These are phyloP conservation scores for Pseudozyma pruni DNA, from an alignment of 1,284 basidiomycete species.

Conservation along the genomic window DNA sequence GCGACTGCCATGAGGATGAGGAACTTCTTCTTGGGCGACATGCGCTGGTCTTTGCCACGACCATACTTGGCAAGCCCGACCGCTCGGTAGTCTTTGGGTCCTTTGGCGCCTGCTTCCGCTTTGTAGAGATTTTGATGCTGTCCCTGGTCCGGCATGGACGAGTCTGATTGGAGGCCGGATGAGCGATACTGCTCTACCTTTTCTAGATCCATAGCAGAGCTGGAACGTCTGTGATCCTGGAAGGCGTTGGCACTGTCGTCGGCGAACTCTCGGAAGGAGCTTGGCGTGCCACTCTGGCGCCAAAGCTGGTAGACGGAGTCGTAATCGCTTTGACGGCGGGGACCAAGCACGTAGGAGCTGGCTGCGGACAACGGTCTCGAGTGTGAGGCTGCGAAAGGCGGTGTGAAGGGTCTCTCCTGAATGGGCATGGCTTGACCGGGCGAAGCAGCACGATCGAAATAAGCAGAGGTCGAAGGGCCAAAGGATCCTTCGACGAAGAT, in stretches of 20 bases:
- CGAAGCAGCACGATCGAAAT: constrained; percentile 6
- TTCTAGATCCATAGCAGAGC: constrained; percentile 21
- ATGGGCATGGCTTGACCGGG: constrained; percentile 6
- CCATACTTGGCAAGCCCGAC: constrained; percentile 48
- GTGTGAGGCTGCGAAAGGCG: constrained; percentile 15
- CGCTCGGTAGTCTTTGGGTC: constrained; percentile 45
- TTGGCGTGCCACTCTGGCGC: constrained; percentile 30
- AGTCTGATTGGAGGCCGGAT: constrained; percentile 2
- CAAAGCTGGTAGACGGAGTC: constrained; percentile 54
- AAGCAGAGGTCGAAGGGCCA: constrained; percentile 12
- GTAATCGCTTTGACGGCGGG: constrained; percentile 44
- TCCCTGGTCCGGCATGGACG: neutral
- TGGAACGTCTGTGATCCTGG: constrained; percentile 10
- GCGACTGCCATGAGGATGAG: constrained; percentile 40
- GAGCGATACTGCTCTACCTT: constrained; percentile 39
- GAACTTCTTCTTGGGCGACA: constrained; percentile 39
- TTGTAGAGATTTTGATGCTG: constrained; percentile 10
- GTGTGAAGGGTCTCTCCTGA: constrained; percentile 23
- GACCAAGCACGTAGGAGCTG: constrained; percentile 43
- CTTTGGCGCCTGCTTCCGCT: constrained; percentile 30
- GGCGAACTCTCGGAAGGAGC: constrained; percentile 21
- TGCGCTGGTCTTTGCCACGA: constrained; percentile 32
- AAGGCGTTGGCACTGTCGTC: constrained; percentile 12
- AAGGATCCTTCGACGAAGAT: constrained; percentile 3
- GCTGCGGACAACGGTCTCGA: constrained; percentile 26